These are phyloP conservation scores for Cyberlindnera saturnus DNA, from an alignment of 805 yeast species.

Conservation along the genomic window DNA sequence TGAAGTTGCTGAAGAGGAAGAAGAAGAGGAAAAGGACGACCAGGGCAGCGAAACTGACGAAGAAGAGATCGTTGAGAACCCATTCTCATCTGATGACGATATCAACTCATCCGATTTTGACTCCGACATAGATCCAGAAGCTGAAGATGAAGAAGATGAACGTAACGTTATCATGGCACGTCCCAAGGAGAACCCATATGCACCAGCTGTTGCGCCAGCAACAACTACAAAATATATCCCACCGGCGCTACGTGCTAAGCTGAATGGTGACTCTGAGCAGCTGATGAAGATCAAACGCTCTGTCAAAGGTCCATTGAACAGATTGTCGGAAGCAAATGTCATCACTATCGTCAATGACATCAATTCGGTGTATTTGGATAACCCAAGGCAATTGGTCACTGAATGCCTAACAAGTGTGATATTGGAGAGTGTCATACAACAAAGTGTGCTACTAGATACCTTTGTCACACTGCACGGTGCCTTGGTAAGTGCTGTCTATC, in stretches of 20 bases:
- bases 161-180: slow-evolving; percentile 27
- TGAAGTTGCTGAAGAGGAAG: slow-evolving; percentile 20
- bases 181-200: slow-evolving; percentile 66
- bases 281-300: slow-evolving; percentile 46
- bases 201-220: slow-evolving; percentile 45
- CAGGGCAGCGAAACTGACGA: slow-evolving; percentile 22
- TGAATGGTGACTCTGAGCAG: slow-evolving; percentile 38
- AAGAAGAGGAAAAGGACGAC: slow-evolving; percentile 21
- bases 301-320: slow-evolving; percentile 80
- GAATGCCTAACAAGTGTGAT: slow-evolving; percentile 59
- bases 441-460: slow-evolving; percentile 66
- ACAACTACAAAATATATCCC: slow-evolving; percentile 59
- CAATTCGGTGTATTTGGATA: slow-evolving; percentile 50
- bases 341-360: slow-evolving; percentile 64
- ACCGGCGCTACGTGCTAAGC: slow-evolving; percentile 68
- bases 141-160: slow-evolving; percentile 25
- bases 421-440: slow-evolving; percentile 56
- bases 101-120: slow-evolving; percentile 38
- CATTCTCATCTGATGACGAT: slow-evolving; percentile 37
- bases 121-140: slow-evolving; percentile 32
- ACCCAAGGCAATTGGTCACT: slow-evolving; percentile 78
- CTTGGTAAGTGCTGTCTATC: slow-evolving; percentile 66
- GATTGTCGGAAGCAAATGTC: slow-evolving; percentile 83
- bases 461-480: slow-evolving; percentile 78
- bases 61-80: slow-evolving; percentile 24